These are phyloP conservation scores for Sugiyamaella paludigena DNA, from an alignment of 1,139 yeast species.

Conservation along the genomic window DNA sequence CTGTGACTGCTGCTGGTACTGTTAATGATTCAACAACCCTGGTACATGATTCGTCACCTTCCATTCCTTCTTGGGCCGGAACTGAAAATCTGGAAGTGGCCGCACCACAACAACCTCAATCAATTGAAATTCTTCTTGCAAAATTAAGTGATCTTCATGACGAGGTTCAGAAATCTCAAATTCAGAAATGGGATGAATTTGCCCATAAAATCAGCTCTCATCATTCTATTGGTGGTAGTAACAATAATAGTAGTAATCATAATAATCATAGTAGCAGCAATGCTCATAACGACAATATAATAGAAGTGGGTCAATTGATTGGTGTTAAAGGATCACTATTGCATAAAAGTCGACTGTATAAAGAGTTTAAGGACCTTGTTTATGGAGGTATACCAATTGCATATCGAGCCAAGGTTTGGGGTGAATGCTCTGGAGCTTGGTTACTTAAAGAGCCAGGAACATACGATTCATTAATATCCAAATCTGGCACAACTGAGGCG, in stretches of 20 bases:
- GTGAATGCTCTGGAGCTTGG: constrained; percentile 54
- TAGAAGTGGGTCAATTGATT: constrained; percentile 39
- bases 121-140: constrained; percentile 35
- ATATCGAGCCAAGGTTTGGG: constrained; percentile 52
- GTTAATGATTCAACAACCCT: too few relatives aligned
- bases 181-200: constrained; percentile 39
- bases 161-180: constrained; percentile 34
- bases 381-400: constrained; percentile 50
- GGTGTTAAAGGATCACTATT: constrained; percentile 43
- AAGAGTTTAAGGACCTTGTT: constrained; percentile 42
- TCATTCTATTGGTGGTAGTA: constrained; percentile 1
- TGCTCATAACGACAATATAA: constrained; percentile 17
- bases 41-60: too few relatives aligned
- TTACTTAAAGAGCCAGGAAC: constrained; percentile 50
- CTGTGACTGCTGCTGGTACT: too few relatives aligned
- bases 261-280: not conserved
- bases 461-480: constrained; percentile 38
- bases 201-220: constrained; percentile 29
- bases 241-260: not conserved
- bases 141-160: constrained; percentile 38
- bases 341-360: constrained; percentile 28
- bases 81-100: too few relatives aligned
- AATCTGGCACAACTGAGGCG: constrained; percentile 34
- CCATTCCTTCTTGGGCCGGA: too few relatives aligned
- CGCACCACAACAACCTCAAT: constrained; percentile 1